Evolutionary conservation across 345 rosid species (phyloP), one percentile per base, ranked within the genome.

Genomic region (Pugionium cornutum): DNA sequence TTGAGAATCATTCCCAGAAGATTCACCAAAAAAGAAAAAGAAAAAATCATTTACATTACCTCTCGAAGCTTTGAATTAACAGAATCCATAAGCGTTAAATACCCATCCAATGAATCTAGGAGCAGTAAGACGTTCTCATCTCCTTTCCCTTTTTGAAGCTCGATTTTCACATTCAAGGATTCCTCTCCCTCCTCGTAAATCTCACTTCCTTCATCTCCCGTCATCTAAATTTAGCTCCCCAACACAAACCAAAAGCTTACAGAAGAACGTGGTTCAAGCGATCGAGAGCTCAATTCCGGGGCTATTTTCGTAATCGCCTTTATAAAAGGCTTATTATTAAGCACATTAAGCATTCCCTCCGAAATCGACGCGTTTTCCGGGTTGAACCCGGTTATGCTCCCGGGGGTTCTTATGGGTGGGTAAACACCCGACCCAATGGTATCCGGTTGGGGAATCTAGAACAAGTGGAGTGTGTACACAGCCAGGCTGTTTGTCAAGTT

Each of bases 61-160:
- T 88, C 86, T 47, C 96, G 82, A 57, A 94, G 95, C 25, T 80
- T 75, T 2, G 86, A 82, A 71, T 82, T 86, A 55, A 86, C 33
- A 66, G 90, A 86, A 67, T 83, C 89, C 67, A 77, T 54, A 2
- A 83, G 83, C 28, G 78, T 72, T 27, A 86, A 59, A 66, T 94
- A 94, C 29, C 54, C 66, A 47, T 94, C 99, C 64, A 80, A 9
- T 25, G 97, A 94, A 83, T 94, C 99, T 58, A 86, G 76, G 66
- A 94, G 86, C 44, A 74, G 82, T 66, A 94, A 66, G 11, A 86
- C 75, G 9, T 62, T 64, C 62, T 78, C 78, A 9, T 80, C 79
- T 58, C 39, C 79, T 45, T 25, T 47, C 30, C n/a, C 62, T 7
- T 68, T 43, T 8, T 10, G 70, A 41, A 40, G 26, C 28, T 73